These are phyloP conservation scores for Picocystis sp. DNA, from an alignment of 163 green algal species.

Conservation along the genomic window DNA sequence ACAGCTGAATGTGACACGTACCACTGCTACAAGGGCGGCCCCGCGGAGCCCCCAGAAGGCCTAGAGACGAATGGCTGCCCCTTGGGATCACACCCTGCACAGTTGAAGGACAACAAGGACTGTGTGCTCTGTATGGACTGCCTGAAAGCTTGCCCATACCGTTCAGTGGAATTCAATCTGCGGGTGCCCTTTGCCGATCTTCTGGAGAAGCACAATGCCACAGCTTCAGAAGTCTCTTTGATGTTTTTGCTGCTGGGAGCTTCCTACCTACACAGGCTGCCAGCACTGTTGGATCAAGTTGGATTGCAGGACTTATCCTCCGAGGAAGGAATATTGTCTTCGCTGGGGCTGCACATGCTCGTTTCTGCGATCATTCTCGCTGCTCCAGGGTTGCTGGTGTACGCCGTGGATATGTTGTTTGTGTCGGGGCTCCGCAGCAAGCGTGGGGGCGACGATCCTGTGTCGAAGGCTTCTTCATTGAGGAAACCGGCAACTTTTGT, in stretches of 20 bases:
- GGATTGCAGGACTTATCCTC: slow-evolving; percentile 8
- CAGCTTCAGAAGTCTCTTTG: slow-evolving; percentile 31
- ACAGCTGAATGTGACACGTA: slow-evolving; percentile 52
- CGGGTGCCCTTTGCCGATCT: slow-evolving; percentile 41
- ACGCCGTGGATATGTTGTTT: slow-evolving; percentile 17
- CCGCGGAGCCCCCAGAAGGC: slow-evolving; percentile 37
- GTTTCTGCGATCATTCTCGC: slow-evolving; percentile 27
- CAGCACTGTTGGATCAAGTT: slow-evolving; percentile 26
- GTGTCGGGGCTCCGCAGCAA: not conserved
- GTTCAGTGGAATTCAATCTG: slow-evolving; percentile 34
- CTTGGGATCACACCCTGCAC: slow-evolving; percentile 51
- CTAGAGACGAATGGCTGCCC: slow-evolving; percentile 49
- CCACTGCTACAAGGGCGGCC: slow-evolving; percentile 54
- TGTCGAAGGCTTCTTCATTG: slow-evolving; percentile 4
- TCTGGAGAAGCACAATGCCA: slow-evolving; percentile 37
- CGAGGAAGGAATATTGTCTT: slow-evolving; percentile 8
- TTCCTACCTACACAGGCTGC: slow-evolving; percentile 42
- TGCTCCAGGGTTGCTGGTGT: slow-evolving; percentile 23
- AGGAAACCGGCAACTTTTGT: slow-evolving; percentile 21
- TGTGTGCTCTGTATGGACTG: slow-evolving; percentile 63
- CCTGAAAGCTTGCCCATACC: slow-evolving; percentile 31
- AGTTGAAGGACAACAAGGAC: slow-evolving; percentile 57
- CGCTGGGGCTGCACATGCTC: slow-evolving; percentile 22
- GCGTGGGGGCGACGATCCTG: not conserved
- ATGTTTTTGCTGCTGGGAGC: slow-evolving; percentile 53